Evolutionary conservation across 495 filamentous ascomycete species (phyloP), one percentile per base, ranked within the genome.

Genomic region (Penicillium silybi): DNA sequence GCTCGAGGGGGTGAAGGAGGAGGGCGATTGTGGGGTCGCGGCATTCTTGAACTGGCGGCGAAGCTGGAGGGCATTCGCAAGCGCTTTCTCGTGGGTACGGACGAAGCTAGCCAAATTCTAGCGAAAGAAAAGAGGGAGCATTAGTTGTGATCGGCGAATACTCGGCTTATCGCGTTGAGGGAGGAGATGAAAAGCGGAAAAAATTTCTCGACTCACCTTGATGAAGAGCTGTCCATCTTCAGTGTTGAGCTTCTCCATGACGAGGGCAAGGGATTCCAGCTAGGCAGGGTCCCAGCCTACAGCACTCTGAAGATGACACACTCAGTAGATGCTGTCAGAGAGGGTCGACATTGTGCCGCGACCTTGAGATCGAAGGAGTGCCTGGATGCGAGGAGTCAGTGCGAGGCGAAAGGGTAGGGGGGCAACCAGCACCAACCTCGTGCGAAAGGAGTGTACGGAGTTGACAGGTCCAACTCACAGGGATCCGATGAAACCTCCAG

Each of bases 81-180:
- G 83, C 22, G 90, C 93, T 73, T 95, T 96, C 69, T 98, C 93
- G 72, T 98, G 90, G 29, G 91, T 96, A 49, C 92, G 89, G 66
- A 98, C 90, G 73, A 95, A 97, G 68, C 85, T 86, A 56, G 92
- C 91, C 55, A 98, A 81, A 74, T 93, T 93, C 92, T 96, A 26
- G 20, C 0, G 18, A 6, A 19, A 37, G 19, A 37, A 45, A 34
- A 37, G 22, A 40, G 44, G 27, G 0, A 45, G 26, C 7, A 15
- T 32, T 3, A 32, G 29, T 13, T 4, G 3, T 32, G 10, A 11
- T 13, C 11, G 1, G 29, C 29, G 29, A 3, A 13, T 32, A 32
- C 9, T 32, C 29, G 29, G 13, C 29, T 13, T 32, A 3, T 32
- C 6, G 29, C 29, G 29, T 3, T 10, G 29, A 13, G 29, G 10